A percentile compares a stretch with the other conserved stretches of the same genome.
phyloP scores from a whole-genome alignment of 2,329 filamentous ascomycete genomes.

The Aspergillaceae sp. region DNA sequence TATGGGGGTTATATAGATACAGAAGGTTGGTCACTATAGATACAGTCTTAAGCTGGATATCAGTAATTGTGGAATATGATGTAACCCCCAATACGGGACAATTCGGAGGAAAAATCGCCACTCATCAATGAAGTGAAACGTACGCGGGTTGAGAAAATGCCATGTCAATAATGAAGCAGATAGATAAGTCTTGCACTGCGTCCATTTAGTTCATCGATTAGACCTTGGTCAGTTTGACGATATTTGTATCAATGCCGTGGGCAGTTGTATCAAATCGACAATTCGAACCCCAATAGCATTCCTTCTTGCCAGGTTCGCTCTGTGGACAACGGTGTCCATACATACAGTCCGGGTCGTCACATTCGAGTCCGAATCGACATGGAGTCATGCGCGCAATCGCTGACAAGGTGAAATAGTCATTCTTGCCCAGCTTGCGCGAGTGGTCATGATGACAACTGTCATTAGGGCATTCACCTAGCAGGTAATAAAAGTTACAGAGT shows the following conservation, averaged over 20 bases:
- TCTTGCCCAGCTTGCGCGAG: constrained; percentile 44
- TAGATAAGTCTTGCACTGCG: neutral
- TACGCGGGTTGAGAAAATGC: neutral
- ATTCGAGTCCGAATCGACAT: constrained; percentile 50
- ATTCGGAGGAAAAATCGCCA: no score
- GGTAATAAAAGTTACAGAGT: constrained; percentile 54
- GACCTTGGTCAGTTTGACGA: constrained; percentile 46
- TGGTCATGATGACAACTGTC: constrained; percentile 48
- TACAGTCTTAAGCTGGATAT: no score
- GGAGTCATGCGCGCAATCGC: constrained; percentile 56
- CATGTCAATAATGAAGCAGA: neutral
- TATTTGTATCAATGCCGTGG: constrained; percentile 50
- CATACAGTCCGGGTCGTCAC: constrained; percentile 53
- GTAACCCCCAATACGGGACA: neutral
- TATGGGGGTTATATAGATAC: no score
- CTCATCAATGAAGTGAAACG: no score
- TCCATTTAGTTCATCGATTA: constrained; percentile 10
- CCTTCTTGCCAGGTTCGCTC: constrained; percentile 42
- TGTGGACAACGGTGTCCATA: constrained; percentile 57
- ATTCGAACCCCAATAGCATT: constrained; percentile 49
- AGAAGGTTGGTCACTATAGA: no score
- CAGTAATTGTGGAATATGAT: no score
- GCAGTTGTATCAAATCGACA: constrained; percentile 52
- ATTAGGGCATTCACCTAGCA: constrained; percentile 51
- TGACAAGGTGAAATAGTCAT: constrained; percentile 46